Evolutionary conservation across 345 rosid genomes (phyloP), one percentile per base, ranked within the genome.

Genomic region (Salix arbutifolia): DNA sequence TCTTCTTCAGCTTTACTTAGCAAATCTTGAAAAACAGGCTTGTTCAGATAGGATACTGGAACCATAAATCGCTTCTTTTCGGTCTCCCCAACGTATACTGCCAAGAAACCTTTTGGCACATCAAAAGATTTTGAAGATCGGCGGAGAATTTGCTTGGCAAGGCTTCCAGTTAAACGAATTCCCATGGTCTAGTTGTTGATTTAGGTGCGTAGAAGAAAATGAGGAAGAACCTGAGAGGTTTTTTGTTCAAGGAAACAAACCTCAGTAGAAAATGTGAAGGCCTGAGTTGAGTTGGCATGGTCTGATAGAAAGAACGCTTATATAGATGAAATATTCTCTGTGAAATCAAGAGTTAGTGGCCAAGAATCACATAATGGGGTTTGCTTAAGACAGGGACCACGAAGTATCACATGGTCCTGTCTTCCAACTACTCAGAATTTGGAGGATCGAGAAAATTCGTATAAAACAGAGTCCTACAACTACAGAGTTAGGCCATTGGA

Each of bases 391-490:
- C 16, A 62, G 4, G 13, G 56, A 65, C 42, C 28, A 58, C 16
- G 78, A 23, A 23, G 44, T 46, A 62, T 80, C 84, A 69, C 85
- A 69, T 74, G 83, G 78, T 44, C 50, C 73, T 77, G 84, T 80
- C 80, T 72, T 48, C 68, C 61, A 69, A 65, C 56, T 81, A 64
- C 62, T 72, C 46, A 58, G 17, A 28, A 65, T 35, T 62, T 44
- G 23, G 6, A 21, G 26, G 30, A 44, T 14, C 11, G 56, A n/a
- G 17, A 71, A 9, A 21, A 48, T 30, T 18, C 31, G 56, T 38
- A 21, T 46, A 33, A 46, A 35, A 35, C 21, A 33, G 16, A 38
- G 53, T 2, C 50, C 60, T 42, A n/a, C 68, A 21, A 25, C 46
- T 5, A 14, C 11, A 38, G 16, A 40, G 38, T 0, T 48, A 23